Conservation (phyloP, 306 rosid genomes). For the Quercus mongolica region DNA sequence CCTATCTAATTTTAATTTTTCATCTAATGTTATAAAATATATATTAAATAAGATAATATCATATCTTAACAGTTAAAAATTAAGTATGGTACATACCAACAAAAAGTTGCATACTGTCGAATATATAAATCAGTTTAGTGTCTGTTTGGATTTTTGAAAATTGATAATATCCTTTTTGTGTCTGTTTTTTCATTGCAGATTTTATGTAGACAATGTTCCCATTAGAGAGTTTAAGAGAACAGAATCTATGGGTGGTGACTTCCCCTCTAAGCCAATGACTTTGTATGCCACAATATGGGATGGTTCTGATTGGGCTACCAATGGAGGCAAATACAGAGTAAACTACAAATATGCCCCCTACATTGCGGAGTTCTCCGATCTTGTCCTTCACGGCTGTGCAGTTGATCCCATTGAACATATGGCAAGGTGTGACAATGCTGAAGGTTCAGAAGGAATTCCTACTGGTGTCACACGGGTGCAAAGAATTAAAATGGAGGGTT, state of each 20-base stretch:
- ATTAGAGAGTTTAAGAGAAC: conserved; percentile 78
- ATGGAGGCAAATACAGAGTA: conserved; percentile 90
- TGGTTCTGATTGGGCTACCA: conserved; percentile 95
- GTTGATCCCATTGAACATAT: conserved; percentile 71
- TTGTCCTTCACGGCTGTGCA: conserved; percentile 83
- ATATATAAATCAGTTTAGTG: background rate
- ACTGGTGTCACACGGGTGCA: conserved; percentile 39
- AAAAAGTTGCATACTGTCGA: too few relatives aligned
- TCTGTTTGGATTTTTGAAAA: background rate
- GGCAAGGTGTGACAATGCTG: conserved; percentile 47
- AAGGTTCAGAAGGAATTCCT: conserved; percentile 40
- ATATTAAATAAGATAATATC: too few relatives aligned
- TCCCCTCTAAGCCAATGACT: conserved; percentile 92
- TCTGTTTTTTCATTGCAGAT: conserved; percentile 45
- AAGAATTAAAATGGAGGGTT: conserved; percentile 55
- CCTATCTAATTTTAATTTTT: too few relatives aligned
- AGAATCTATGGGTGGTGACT: conserved; percentile 83
- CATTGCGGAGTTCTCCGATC: conserved; percentile 65
- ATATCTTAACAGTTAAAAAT: too few relatives aligned
- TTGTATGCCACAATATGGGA: conserved; percentile 97
- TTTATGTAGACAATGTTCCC: conserved; percentile 80
- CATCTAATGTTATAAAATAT: too few relatives aligned
- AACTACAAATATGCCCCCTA: conserved; percentile 91
- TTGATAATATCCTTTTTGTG: background rate
- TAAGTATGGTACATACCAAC: too few relatives aligned